Base-by-base conservation (phyloP, 2,329 filamentous ascomycete species). In the Clarireedia homoeocarpa region DNA sequence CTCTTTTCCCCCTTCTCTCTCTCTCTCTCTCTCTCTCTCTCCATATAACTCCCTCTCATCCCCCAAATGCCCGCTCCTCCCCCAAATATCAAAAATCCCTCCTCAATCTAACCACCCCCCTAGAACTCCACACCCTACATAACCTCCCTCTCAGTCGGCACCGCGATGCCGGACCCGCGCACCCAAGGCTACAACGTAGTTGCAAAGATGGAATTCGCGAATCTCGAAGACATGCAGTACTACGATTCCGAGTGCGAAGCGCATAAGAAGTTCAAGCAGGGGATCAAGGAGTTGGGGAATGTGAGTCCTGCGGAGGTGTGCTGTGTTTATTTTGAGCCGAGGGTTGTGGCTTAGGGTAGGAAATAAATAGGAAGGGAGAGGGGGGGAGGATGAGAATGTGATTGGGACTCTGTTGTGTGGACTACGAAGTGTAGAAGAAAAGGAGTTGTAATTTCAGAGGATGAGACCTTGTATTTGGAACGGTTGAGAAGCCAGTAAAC, bases 211-310 rank as follows among this genome's bases (percentile, higher is more conserved):
- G 75, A 75, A 4, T 84, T 84, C 61, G 72, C 73, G n/a, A 77
- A 71, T 10, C 54, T 77, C 48, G 79, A 79, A 10, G 81, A 83
- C 62, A 79, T 84, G 76, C 72, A 78, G 47, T 84, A 76, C 64
- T 84, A 83, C 63, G 81, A 84, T 64, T 71, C 69, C 2, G 72
- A 77, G 49, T 82, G 80, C 61, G 73, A 73, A 61, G 80, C 80
- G 30, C 82, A 85, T 62, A 71, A 71, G 56, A 73, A 70, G 26
- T 69, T 84, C 60, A 79, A 66, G 61, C 53, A 14, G 7, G 53
- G 54, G 34, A 59, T 24, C 0, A 63, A 61, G 56, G 27, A 12
- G 0, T 53, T 64, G 40, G 55, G 58, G 10, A 6, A 62, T 3
- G 38, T 40, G 14, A 40, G 12, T 9, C 38, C 38, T 2, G 59